phyloP scores from a whole-genome alignment of 2,329 filamentous ascomycete species.

The Xylariaceae sp. region DNA sequence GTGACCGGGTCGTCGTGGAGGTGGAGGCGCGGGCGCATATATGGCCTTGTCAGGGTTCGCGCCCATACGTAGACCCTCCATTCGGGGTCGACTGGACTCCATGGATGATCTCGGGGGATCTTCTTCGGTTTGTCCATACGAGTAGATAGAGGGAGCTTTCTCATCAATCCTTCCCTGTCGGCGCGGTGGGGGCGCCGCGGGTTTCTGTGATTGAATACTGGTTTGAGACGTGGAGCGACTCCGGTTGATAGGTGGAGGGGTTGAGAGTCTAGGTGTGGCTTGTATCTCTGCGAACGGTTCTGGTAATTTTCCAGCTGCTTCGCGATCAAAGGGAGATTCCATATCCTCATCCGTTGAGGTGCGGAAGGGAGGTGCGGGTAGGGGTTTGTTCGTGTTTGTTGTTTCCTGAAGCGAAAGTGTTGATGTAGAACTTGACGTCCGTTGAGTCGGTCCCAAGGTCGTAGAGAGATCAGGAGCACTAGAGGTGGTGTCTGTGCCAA shows the following conservation, averaged over 20 bases:
- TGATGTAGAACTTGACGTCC: slow-evolving; percentile 24
- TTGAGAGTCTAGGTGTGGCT: slow-evolving; percentile 34
- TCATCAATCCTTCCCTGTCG: slow-evolving; percentile 44
- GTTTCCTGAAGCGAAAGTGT: slow-evolving; percentile 34
- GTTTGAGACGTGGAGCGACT: slow-evolving; percentile 29
- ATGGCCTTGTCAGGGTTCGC: slow-evolving; percentile 27
- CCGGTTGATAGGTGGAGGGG: slow-evolving; percentile 36
- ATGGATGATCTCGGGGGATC: slow-evolving; percentile 43
- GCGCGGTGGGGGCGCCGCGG: slow-evolving; percentile 48
- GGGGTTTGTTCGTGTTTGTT: slow-evolving; percentile 56
- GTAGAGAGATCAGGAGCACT: slow-evolving; percentile 21
- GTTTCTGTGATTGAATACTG: slow-evolving; percentile 33
- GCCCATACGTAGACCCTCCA: slow-evolving; percentile 41
- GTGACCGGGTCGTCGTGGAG: slow-evolving; percentile 46
- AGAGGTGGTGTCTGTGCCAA: slow-evolving; percentile 35
- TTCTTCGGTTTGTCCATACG: slow-evolving; percentile 30
- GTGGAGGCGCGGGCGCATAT: slow-evolving; percentile 47
- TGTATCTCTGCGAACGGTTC: slow-evolving; percentile 36
- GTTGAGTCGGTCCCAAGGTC: slow-evolving; percentile 15
- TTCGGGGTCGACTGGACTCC: slow-evolving; percentile 44
- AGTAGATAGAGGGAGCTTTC: slow-evolving; percentile 28
- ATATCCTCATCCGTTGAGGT: slow-evolving; percentile 42
- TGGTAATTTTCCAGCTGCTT: slow-evolving; percentile 47
- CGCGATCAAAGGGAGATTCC: slow-evolving; percentile 50
- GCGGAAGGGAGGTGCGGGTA: slow-evolving; percentile 49